Conservation (phyloP, 2,329 filamentous ascomycete species). For the Westerdykella aurantiaca region DNA sequence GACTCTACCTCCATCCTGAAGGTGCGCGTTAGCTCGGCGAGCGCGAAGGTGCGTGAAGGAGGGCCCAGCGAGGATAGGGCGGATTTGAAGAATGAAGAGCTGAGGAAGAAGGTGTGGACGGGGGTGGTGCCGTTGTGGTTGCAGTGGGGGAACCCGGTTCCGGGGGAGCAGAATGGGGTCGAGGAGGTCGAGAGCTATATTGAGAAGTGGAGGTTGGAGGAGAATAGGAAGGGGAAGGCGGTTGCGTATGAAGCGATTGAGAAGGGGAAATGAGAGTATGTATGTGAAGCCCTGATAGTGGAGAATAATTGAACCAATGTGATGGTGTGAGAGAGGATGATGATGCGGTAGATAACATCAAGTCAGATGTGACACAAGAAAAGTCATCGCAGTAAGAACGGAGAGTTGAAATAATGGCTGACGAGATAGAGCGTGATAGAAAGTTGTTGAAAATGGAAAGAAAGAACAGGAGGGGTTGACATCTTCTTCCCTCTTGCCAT, state of each 20-base stretch:
- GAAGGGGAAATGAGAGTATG: slow-evolving; percentile 8
- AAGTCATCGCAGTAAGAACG: too few relatives aligned
- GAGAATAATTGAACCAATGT: too few relatives aligned
- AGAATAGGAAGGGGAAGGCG: slow-evolving; percentile 18
- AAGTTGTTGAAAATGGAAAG: too few relatives aligned
- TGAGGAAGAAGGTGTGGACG: slow-evolving; percentile 27
- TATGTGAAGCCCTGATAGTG: too few relatives aligned
- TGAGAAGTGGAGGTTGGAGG: slow-evolving; percentile 30
- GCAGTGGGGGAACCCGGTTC: slow-evolving; percentile 29
- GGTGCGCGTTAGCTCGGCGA: slow-evolving; percentile 23
- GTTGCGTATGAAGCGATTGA: slow-evolving; percentile 22
- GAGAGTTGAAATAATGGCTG: too few relatives aligned
- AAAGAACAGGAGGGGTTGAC: too few relatives aligned
- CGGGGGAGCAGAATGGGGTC: slow-evolving; percentile 36
- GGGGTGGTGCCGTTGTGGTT: slow-evolving; percentile 33
- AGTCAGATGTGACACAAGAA: too few relatives aligned
- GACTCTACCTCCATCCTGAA: slow-evolving; percentile 24
- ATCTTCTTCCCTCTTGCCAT: too few relatives aligned
- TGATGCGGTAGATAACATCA: too few relatives aligned
- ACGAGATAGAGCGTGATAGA: too few relatives aligned
- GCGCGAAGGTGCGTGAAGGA: slow-evolving; percentile 29
- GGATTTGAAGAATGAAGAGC: slow-evolving; percentile 23
- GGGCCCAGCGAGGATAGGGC: slow-evolving; percentile 31
- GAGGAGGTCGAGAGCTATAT: slow-evolving; percentile 58
- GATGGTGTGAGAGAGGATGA: too few relatives aligned